phyloP scores from a whole-genome alignment of 1,284 basidiomycete species.

The Melanopsichium pennsylvanicum region DNA sequence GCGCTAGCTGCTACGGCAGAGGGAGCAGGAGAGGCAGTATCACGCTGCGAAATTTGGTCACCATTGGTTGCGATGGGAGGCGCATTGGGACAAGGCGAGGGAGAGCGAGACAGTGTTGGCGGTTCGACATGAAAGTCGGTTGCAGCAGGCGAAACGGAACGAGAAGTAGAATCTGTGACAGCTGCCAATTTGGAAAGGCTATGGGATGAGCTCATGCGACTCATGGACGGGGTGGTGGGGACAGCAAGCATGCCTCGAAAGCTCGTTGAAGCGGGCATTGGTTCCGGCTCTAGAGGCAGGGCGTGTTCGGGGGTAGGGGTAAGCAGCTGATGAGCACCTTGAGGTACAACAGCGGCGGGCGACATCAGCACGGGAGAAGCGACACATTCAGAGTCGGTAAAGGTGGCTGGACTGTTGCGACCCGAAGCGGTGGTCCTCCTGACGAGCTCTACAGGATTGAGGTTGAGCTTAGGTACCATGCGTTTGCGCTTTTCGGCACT shows the following conservation, averaged over 20 bases:
- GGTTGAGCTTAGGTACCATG: conserved; percentile 31
- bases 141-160: conserved; percentile 15
- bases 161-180: conserved; percentile 2
- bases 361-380: conserved; percentile 32
- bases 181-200: conserved; percentile 23
- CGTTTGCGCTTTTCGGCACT: conserved; percentile 18
- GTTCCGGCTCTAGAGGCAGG: not conserved
- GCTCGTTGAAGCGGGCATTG: conserved; percentile 10
- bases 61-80: not conserved
- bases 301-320: not conserved
- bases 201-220: conserved; percentile 32
- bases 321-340: conserved; percentile 1
- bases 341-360: conserved; percentile 11
- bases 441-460: conserved; percentile 23
- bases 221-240: conserved; percentile 19
- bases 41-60: not conserved
- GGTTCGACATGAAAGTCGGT: conserved; percentile 30
- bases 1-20: not conserved
- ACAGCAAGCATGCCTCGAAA: conserved; percentile 19
- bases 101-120: conserved; percentile 30
- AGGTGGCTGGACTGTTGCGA: conserved; percentile 21
- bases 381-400: conserved; percentile 21
- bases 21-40: conserved; percentile 12
- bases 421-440: conserved; percentile 20
- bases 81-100: conserved; percentile 16